Conservation (phyloP, 202 grass and related monocot species). For the Tripidium arundinaceum region DNA sequence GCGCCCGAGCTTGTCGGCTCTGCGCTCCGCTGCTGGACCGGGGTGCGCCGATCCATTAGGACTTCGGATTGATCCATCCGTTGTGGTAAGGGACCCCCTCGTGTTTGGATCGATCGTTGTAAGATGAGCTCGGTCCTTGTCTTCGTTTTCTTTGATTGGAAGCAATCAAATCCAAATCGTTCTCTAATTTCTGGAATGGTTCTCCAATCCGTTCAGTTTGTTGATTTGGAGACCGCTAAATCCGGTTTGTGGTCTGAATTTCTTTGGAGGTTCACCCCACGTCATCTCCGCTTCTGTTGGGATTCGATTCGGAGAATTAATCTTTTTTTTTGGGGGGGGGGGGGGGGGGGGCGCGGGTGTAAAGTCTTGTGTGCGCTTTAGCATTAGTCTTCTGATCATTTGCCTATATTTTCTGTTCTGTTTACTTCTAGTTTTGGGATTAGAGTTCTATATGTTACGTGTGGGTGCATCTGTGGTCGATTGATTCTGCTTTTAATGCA, state of each 20-base stretch:
- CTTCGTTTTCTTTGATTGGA: background rate
- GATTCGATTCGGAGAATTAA: background rate
- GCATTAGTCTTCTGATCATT: background rate
- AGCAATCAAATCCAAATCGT: background rate
- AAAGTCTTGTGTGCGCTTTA: background rate
- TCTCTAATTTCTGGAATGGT: background rate
- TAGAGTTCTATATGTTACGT: background rate
- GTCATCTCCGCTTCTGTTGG: background rate
- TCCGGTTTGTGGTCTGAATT: background rate
- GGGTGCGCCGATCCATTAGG: slow-evolving; percentile 3
- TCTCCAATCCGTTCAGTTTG: background rate
- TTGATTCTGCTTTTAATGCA: background rate
- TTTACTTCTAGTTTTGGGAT: background rate
- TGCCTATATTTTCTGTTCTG: background rate
- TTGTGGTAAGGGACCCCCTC: background rate
- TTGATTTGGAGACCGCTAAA: background rate
- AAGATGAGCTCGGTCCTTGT: background rate
- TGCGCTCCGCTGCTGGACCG: background rate
- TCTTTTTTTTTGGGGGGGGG: background rate
- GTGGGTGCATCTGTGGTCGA: background rate
- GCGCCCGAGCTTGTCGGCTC: background rate
- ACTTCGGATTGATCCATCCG: background rate
- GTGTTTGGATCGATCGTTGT: background rate
- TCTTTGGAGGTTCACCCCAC: background rate
- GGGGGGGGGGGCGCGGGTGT: no score